Conservation (phyloP, 331 rosid genomes). For the Pyracantha coccinea region DNA sequence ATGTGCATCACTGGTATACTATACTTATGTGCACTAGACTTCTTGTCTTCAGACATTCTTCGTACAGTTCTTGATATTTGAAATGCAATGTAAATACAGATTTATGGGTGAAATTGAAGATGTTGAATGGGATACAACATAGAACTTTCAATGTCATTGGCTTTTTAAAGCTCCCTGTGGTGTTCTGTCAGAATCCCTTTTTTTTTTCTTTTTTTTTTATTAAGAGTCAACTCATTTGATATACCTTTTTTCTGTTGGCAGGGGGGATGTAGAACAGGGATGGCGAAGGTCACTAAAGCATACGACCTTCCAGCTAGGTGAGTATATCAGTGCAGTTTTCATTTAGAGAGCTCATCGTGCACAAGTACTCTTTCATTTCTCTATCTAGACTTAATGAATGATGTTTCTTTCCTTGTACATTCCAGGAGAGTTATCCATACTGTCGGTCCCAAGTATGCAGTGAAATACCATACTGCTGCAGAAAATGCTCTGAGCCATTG, state of each 20-base stretch:
- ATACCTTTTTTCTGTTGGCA: slow-evolving; percentile 35
- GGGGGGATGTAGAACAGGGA: slow-evolving; percentile 99
- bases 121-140: not conserved
- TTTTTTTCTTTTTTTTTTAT: not conserved
- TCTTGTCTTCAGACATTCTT: slow-evolving; percentile 7
- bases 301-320: slow-evolving; percentile 98
- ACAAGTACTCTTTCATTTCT: not conserved
- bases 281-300: slow-evolving; percentile 90
- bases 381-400: not conserved
- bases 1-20: slow-evolving; percentile 73
- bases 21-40: not conserved
- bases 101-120: not conserved
- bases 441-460: slow-evolving; percentile 95
- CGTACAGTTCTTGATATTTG: not conserved
- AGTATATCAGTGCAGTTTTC: slow-evolving; percentile 6
- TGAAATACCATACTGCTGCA: slow-evolving; percentile 94
- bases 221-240: slow-evolving; percentile 14
- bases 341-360: not conserved
- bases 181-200: not conserved
- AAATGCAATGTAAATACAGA: not conserved
- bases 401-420: slow-evolving; percentile 8
- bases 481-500: slow-evolving; percentile 98
- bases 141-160: not conserved
- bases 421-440: slow-evolving; percentile 89
- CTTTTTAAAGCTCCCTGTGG: not conserved